Evolutionary conservation across 257 asterid genomes (phyloP), one percentile per base, ranked within the genome.

Genomic region (Echites panduratus): DNA sequence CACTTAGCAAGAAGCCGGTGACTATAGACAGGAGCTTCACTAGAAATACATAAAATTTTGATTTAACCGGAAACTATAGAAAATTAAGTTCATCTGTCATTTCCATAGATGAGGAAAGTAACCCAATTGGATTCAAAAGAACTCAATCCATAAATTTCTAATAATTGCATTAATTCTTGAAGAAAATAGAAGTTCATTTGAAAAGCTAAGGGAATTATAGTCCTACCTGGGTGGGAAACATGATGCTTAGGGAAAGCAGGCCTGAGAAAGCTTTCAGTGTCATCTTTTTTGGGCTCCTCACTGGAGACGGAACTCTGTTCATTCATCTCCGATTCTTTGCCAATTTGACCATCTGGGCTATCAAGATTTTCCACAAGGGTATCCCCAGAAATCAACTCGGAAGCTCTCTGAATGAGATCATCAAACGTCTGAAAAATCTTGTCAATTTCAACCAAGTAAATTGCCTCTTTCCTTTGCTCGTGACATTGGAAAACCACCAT

Each of bases 401-500:
- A 85, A 69, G 89, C 89, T 77, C 75, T 85, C 82, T 71, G 89
- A 76, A 91, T 82, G 4, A 88, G 82, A 16, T 72, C 86, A 76
- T 88, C 96, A 77, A 88, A 86, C 29, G 71, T 86, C 79, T 81
- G 82, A 69, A 84, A 85, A 72, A 79, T 74, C 70, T 81, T 76
- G 65, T 92, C 93, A 68, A 83, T 76, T 75, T 90, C 94, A 69
- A 90, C 69, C 74, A 90, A 77, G 56, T 83, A 79, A 70, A 76
- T 76, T 40, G 96, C 92, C 82, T 87, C 96, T 77, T 85, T 88
- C 83, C 80, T 79, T 82, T 85, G 88, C 74, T 89, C 89, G 65
- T 72, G 82, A 74, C 89, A 78, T 52, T 71, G 72, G 20, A 88
- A 88, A 57, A 76, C 22, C 41, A 82, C 89, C 88, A 73, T 77